Conservation (phyloP, 345 rosid genomes). For the Populus euphratica region DNA sequence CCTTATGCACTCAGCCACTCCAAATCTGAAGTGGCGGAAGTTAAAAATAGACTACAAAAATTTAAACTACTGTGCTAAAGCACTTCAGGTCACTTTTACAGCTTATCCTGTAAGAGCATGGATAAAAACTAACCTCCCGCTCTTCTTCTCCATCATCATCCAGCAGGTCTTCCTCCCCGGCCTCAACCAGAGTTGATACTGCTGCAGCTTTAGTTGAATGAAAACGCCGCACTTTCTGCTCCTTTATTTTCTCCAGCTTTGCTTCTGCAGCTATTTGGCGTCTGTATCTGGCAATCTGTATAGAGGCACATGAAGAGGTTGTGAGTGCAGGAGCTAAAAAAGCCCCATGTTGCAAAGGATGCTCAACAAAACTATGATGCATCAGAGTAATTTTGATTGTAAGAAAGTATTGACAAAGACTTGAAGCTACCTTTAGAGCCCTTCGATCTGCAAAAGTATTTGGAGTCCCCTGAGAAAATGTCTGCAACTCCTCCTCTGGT, state of each 20-base stretch:
- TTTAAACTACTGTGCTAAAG: not conserved
- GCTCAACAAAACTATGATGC: not conserved
- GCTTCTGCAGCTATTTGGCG: conserved; percentile 81
- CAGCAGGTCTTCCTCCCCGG: conserved; percentile 73
- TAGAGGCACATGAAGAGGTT: not conserved
- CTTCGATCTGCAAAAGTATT: conserved; percentile 64
- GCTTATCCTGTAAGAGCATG: not conserved
- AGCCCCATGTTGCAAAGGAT: not conserved
- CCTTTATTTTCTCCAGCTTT: conserved; percentile 77
- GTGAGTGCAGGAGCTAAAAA: not conserved
- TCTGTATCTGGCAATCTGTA: conserved; percentile 79
- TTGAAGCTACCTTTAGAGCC: conserved; percentile 63
- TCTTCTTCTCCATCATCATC: conserved; percentile 98
- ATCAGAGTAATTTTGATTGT: not conserved
- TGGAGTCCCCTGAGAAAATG: conserved; percentile 43
- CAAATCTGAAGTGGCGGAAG: no score
- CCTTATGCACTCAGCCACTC: no score
- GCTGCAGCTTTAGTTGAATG: conserved; percentile 75
- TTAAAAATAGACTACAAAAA: not conserved
- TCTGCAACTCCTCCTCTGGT: conserved; percentile 65
- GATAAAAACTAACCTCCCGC: conserved; percentile 63
- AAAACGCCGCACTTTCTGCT: conserved; percentile 77
- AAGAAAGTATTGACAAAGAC: not conserved
- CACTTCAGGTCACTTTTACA: not conserved
- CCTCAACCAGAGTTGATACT: conserved; percentile 72